These are phyloP conservation scores for Thoreauomyces humboldtii DNA, from an alignment of 192 early-diverging fungal genomes.

Conservation along the genomic window DNA sequence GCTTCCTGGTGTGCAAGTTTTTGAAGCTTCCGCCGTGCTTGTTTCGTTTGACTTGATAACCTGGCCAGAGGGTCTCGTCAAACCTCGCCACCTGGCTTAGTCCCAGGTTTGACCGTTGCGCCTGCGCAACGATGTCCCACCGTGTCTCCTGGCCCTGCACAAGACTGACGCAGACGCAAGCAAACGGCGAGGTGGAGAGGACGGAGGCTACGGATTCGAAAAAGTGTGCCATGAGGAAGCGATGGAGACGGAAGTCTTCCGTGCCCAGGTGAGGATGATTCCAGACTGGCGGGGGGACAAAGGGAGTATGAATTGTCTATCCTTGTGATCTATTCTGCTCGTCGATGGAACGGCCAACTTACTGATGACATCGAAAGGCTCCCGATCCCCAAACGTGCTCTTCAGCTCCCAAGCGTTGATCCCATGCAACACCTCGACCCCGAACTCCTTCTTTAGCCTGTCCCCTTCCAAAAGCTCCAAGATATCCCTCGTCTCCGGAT, in stretches of 20 bases:
- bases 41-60: slow-evolving; percentile 55
- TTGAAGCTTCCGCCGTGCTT: slow-evolving; percentile 56
- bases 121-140: slow-evolving; percentile 50
- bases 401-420: slow-evolving; percentile 57
- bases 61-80: slow-evolving; percentile 44
- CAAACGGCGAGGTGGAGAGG: slow-evolving; percentile 4
- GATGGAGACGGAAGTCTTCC: slow-evolving; percentile 57
- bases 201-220: slow-evolving; percentile 39
- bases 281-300: slow-evolving; percentile 39
- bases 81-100: slow-evolving; percentile 35
- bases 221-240: slow-evolving; percentile 60
- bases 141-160: slow-evolving; percentile 54
- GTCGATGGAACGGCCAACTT: no score
- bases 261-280: slow-evolving; percentile 62
- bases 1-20: slow-evolving; percentile 45
- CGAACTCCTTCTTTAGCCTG: background rate
- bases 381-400: slow-evolving; percentile 19
- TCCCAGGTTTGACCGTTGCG: slow-evolving; percentile 29
- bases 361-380: slow-evolving; percentile 24
- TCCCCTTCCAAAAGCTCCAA: slow-evolving; percentile 21
- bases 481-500: slow-evolving; percentile 43
- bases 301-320: no score
- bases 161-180: slow-evolving; percentile 41
- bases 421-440: slow-evolving; percentile 42
- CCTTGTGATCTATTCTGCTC: no score